Evolutionary conservation across 73 alveolate species (phyloP), one percentile per base, ranked within the genome.

Genomic region (Stentor coeruleus): DNA sequence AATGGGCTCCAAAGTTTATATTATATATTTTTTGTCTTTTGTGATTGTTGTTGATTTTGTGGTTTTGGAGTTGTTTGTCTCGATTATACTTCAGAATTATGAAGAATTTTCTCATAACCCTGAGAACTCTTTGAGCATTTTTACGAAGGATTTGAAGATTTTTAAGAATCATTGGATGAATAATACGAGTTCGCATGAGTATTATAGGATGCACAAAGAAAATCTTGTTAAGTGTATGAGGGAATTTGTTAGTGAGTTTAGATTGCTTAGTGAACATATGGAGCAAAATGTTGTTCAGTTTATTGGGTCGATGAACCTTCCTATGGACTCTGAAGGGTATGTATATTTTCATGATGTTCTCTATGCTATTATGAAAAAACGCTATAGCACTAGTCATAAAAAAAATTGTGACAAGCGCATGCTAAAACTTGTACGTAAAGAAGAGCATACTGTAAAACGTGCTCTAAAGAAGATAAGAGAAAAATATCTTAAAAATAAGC

Each of bases 1-100:
- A 0, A 37, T 14, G 31, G 84, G 89, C 76, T 89, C 86, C 31
- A 41, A 66, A 28, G 57, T 20, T 49, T 49, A 49, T 20, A 49
- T 49, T 20, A 49, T 49, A 11, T 91, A 81, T 83, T 91, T 80
- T 81, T 40, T 86, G 14, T 66, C 89, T 36, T 91, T 89, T 77
- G 76, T 86, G 2, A 80, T 80, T 49, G 90, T 89, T 2, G 75
- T 83, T 42, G 14, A 76, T 36, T 81, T 87, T 35, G 90, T 91
- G 76, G 87, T 91, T 91, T 80, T 91, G 26, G 89, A 91, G 55
- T 72, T 91, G 36, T 91, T 91, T 82, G 85, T 91, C 38, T 81
- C 89, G 57, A 91, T 91, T 58, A 91, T 91, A 39, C 58, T 91
- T 31, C 85, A 89, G 42, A 73, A 89, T 49, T 91, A 86, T 82